phyloP scores from a whole-genome alignment of 2,329 filamentous ascomycete genomes.

The Sarocladiaceae sp. region DNA sequence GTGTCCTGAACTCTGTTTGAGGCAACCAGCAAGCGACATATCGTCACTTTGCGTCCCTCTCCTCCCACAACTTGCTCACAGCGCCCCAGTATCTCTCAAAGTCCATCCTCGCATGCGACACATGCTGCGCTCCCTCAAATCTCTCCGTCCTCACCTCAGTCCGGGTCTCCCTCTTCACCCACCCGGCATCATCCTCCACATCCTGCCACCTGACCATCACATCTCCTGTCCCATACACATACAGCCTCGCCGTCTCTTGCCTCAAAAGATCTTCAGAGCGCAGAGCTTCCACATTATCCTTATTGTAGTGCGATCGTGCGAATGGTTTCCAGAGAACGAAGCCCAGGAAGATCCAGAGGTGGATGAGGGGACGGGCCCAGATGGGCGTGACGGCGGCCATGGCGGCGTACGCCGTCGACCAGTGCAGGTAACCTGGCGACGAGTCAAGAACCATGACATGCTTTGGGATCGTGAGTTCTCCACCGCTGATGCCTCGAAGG shows the following conservation, averaged over 20 bases:
- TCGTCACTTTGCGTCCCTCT: no score
- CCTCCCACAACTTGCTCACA: no score
- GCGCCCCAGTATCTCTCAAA: conserved; percentile 42
- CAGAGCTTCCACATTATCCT: conserved; percentile 28
- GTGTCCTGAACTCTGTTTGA: no score
- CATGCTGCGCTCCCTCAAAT: conserved; percentile 43
- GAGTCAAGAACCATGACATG: conserved; percentile 43
- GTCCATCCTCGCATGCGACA: conserved; percentile 41
- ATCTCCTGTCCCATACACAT: conserved; percentile 46
- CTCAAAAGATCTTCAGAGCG: conserved; percentile 26
- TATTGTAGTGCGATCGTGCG: conserved; percentile 23
- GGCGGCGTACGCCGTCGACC: conserved; percentile 31
- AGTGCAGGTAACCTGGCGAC: conserved; percentile 38
- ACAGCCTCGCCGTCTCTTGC: conserved; percentile 39
- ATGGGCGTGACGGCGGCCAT: conserved; percentile 28
- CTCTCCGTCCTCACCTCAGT: conserved; percentile 32
- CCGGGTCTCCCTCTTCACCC: conserved; percentile 3
- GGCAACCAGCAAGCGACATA: no score
- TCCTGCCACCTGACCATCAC: conserved; percentile 37
- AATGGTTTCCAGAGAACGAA: conserved; percentile 25
- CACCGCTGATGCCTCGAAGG: conserved; percentile 16
- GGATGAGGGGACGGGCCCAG: conserved; percentile 27
- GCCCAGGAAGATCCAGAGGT: conserved; percentile 26
- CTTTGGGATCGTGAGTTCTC: conserved; percentile 30
- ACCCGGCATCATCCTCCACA: conserved; percentile 29